These are phyloP conservation scores for Pittosporum tobira DNA, from an alignment of 129 eudicot species.

Conservation along the genomic window DNA sequence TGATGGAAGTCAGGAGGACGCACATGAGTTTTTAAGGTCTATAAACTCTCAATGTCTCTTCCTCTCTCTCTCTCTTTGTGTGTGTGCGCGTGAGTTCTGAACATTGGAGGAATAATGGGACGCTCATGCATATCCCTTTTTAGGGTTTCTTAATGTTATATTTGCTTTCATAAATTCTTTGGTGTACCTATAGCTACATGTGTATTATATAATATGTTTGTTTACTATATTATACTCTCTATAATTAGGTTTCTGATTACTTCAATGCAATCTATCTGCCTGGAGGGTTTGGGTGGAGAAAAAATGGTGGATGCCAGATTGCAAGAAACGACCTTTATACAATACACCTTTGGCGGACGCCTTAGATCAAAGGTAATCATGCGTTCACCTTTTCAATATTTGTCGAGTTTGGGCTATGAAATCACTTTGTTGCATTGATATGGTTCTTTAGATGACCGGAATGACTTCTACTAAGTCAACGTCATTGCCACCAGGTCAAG, in stretches of 20 bases:
- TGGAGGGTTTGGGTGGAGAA: constrained; percentile 77
- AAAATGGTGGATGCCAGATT: constrained; percentile 49
- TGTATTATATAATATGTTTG: too few relatives aligned
- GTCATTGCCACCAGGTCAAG: constrained; percentile 46
- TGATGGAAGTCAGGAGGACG: constrained; percentile 90
- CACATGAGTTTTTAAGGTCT: constrained; percentile 87
- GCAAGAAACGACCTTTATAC: constrained; percentile 85
- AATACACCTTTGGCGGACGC: constrained; percentile 73
- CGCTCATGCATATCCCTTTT: too few relatives aligned
- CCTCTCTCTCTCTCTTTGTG: neutral
- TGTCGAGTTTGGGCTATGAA: neutral
- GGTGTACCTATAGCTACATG: too few relatives aligned
- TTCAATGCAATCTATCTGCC: constrained; percentile 86
- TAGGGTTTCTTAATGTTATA: neutral
- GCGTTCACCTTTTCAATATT: neutral
- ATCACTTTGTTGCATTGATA: neutral
- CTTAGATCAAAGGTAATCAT: constrained; percentile 64
- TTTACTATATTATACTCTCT: neutral
- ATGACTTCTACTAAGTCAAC: neutral
- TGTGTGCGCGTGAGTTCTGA: neutral
- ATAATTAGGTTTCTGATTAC: constrained; percentile 65
- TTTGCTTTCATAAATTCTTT: neutral
- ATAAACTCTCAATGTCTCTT: neutral
- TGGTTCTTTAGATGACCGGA: constrained; percentile 19
- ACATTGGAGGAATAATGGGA: neutral